Evolutionary conservation across 345 rosid genomes (phyloP), one percentile per base, ranked within the genome.

Genomic region (Dipteronia sinensis): DNA sequence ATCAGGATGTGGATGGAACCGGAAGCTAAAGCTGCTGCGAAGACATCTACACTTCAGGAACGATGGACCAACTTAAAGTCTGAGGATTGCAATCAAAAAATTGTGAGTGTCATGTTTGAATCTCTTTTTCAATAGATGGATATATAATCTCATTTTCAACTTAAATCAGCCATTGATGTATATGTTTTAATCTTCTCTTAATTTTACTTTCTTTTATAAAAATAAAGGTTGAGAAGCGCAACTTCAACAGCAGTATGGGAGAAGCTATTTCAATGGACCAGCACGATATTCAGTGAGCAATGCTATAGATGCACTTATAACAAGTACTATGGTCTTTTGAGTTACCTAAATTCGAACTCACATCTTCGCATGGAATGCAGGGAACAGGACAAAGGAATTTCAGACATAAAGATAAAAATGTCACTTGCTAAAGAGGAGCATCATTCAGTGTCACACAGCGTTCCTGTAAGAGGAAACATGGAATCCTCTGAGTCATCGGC

Each of bases 1-100:
- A 19, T 68, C 87, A 88, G 87, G 85, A 82, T 82, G 77, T 87
- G 90, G 91, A 74, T 31, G 16, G 68, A 80, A 63, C 88, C 87
- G 31, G 80, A 87, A 68, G 65, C 76, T 77, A 79, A 63, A 79
- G 69, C 68, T 62, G 20, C 68, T 55, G 56, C 31, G 9, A 73
- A 65, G 62, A 79, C 67, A 58, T 76, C 75, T 46, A 64, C 67
- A 44, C 23, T 38, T 51, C 51, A 72, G 29, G 77, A 51, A 19
- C 40, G 31, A 55, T 47, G 31, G 61, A 29, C 20, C 58, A 59
- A 51, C 42, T 63, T 75, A 74, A 79, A 69, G 65, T 59, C 79
- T 46, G 67, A 27, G 77, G 76, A 56, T 68, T 78, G 87, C 69
- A 74, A 83, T 80, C 42, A 61, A 11, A 69, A 87, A 68, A 83